A percentile compares a stretch with the other conserved stretches of the same genome.
Evolutionary conservation across 2,329 filamentous ascomycete species (phyloP).

Genomic region (Fusarium setosum): DNA sequence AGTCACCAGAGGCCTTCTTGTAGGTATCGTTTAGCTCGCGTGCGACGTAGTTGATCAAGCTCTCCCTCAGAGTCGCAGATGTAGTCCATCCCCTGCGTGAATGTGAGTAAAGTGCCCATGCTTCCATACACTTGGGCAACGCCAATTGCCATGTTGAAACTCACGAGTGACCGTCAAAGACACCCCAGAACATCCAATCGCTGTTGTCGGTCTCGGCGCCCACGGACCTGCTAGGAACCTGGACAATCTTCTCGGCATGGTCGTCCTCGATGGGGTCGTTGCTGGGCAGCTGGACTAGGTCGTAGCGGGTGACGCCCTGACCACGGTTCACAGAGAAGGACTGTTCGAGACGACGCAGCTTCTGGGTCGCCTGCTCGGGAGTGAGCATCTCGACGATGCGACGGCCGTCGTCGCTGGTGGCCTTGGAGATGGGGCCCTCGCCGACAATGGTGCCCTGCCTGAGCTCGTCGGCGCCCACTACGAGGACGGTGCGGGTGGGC

Average conservation of each 20-base stretch:
- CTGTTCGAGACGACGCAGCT: constrained; percentile 88
- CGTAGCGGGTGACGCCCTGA: constrained; percentile 92
- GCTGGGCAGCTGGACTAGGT: constrained; percentile 92
- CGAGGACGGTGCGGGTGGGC: constrained; percentile 76
- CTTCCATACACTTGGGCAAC: background rate
- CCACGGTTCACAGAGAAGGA: constrained; percentile 92
- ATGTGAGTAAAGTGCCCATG: constrained; percentile 17
- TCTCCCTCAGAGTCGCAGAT: constrained; percentile 93
- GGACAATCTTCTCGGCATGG: constrained; percentile 97
- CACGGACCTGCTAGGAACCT: constrained; percentile 74
- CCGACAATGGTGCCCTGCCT: constrained; percentile 89
- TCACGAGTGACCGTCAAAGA: constrained; percentile 96
- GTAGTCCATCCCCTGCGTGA: constrained; percentile 89
- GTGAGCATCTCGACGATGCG: constrained; percentile 96
- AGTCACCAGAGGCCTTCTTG: constrained; percentile 72
- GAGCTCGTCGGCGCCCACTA: constrained; percentile 91
- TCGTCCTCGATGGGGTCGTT: constrained; percentile 99
- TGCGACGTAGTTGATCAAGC: constrained; percentile 91
- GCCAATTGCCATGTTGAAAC: constrained; percentile 44
- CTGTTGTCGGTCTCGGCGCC: constrained; percentile 63
- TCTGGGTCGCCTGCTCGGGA: constrained; percentile 91
- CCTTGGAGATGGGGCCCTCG: constrained; percentile 88
- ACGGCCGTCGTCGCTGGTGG: constrained; percentile 84
- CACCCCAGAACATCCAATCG: constrained; percentile 99
- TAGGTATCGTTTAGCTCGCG: constrained; percentile 94